These are phyloP conservation scores for Lachancea thermotolerans DNA, from an alignment of 805 yeast species.

Conservation along the genomic window DNA sequence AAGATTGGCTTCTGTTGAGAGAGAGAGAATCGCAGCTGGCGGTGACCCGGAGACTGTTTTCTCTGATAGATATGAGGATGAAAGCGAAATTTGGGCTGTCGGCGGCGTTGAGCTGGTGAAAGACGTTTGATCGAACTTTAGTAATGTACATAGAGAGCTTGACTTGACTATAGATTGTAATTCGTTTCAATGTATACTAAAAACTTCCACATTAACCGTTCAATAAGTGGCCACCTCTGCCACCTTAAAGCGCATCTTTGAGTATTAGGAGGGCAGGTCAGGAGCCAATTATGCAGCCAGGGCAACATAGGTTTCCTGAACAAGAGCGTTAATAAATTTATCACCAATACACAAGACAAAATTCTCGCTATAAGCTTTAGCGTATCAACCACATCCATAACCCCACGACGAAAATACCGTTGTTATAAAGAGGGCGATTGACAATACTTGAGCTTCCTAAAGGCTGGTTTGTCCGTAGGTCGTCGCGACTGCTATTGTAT, in stretches of 20 bases:
- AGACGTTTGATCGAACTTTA: not conserved
- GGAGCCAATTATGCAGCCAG: slow-evolving; percentile 10
- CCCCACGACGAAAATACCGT: too few relatives aligned
- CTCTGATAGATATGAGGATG: slow-evolving; percentile 82
- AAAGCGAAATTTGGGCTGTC: slow-evolving; percentile 80
- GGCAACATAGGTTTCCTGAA: slow-evolving; percentile 5
- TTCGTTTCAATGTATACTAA: slow-evolving; percentile 15
- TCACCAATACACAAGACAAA: slow-evolving; percentile 5
- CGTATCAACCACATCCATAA: not conserved
- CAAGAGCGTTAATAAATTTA: slow-evolving; percentile 12
- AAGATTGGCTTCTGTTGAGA: slow-evolving; percentile 77
- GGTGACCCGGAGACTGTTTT: slow-evolving; percentile 83
- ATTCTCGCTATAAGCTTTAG: slow-evolving; percentile 1
- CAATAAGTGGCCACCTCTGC: slow-evolving; percentile 22
- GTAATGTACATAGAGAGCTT: not conserved
- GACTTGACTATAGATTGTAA: not conserved
- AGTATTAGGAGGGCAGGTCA: slow-evolving; percentile 15
- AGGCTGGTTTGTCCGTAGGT: too few relatives aligned
- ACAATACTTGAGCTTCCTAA: too few relatives aligned
- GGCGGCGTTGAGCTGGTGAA: slow-evolving; percentile 52
- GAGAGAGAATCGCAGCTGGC: slow-evolving; percentile 83
- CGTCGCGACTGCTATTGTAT: too few relatives aligned
- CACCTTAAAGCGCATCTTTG: slow-evolving; percentile 23
- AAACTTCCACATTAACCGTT: slow-evolving; percentile 20
- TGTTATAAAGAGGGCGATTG: too few relatives aligned